Conservation (phyloP, 768 basidiomycete genomes). For the Dendrothele bispora region DNA sequence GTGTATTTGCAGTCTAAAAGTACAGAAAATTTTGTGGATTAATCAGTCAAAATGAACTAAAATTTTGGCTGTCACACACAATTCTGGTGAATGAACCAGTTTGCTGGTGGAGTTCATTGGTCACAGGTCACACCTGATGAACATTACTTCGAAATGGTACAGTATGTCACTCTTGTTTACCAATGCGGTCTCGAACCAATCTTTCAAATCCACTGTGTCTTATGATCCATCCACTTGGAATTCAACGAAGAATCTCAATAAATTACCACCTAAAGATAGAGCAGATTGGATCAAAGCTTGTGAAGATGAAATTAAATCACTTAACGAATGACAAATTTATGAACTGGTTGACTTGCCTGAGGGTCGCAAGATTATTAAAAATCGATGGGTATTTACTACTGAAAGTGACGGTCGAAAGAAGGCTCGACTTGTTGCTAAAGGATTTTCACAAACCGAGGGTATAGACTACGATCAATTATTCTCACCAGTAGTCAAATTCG, state of each 20-base stretch:
- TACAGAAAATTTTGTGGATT: no score
- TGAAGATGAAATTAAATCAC: slow-evolving; percentile 25
- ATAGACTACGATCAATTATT: slow-evolving; percentile 39
- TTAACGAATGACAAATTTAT: slow-evolving; percentile 31
- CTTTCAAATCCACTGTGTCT: no score
- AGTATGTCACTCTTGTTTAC: no score
- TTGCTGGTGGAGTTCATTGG: no score
- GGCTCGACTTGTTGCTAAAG: slow-evolving; percentile 41
- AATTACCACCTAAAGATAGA: slow-evolving; percentile 11
- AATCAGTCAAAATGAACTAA: no score
- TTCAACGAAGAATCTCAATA: neutral
- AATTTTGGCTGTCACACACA: no score
- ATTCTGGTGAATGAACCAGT: no score
- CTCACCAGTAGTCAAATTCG: slow-evolving; percentile 25
- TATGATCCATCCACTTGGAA: neutral
- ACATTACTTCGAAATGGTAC: no score
- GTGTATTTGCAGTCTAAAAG: no score
- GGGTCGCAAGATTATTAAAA: slow-evolving; percentile 32
- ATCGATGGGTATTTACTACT: slow-evolving; percentile 38
- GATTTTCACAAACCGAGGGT: slow-evolving; percentile 36
- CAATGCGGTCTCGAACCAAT: no score
- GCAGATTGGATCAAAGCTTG: slow-evolving; percentile 23
- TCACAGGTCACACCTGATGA: no score
- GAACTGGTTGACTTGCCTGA: slow-evolving; percentile 30
- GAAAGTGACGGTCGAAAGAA: slow-evolving; percentile 42